Base-by-base conservation (phyloP, 225 moss, liverwort and hornwort genomes). In the Lunularia cruciata region DNA sequence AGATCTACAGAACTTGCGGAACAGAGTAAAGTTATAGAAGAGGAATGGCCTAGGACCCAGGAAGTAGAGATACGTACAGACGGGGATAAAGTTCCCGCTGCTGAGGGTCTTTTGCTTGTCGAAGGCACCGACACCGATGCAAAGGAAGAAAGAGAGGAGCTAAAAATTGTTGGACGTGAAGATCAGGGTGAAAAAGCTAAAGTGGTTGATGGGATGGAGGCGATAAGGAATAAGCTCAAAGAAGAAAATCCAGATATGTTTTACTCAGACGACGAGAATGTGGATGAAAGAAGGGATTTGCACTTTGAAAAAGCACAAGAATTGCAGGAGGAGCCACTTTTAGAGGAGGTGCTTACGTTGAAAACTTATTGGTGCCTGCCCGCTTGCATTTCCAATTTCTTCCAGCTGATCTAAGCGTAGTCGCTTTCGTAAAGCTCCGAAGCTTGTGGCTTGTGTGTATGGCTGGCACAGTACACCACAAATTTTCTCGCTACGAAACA, bases 181-280 rank as follows among this genome's bases (percentile, higher is more conserved):
- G 8, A 63, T 2, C 32, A 0, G n/a, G 73, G 47, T 20, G 76
- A 62, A 8, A 60, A 65, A 0, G 12, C 46, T 3, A 15, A 63
- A 27, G 39, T 55, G 55, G 33, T 34, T 23, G 77, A 60, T 22
- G 81, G 66, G 11, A 71, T 57, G 1, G 26, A 56, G 18, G 25
- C 30, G 12, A 75, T 74, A 34, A 71, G 81, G 57, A 73, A 75
- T 67, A 77, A 62, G 36, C 65, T 77, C 18, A 57, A 37, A 63
- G 77, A 71, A 42, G 69, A 65, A 15, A 74, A 63, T 63, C 70
- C 81, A 43, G 77, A 82, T 23, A 71, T 77, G 70, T 82, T 77
- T 45, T 65, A 48, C 31, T 77, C 62, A 25, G 74, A 74, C 30
- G 57, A 69, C 15, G 28, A 37, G 15, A 35, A 18, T 16, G n/a